phyloP scores from a whole-genome alignment of 106 monocot species.

The Triglochin maritima region DNA sequence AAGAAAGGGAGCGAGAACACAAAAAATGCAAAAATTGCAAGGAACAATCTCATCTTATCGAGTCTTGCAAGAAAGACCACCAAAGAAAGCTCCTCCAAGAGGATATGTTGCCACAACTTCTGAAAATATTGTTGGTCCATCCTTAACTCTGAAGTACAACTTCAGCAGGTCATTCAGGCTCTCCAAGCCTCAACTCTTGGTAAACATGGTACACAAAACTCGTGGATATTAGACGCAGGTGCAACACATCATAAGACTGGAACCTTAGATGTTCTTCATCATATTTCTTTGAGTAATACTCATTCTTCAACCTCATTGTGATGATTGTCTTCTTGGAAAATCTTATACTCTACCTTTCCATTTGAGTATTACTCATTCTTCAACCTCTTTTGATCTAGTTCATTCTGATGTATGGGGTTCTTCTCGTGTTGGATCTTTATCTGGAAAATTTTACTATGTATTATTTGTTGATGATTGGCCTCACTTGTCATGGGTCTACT shows the following conservation, averaged over 20 bases:
- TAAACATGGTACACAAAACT: no score
- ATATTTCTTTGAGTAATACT: not conserved
- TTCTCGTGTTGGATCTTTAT: not conserved
- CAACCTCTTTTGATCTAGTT: constrained; percentile 1
- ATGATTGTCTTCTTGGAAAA: constrained; percentile 4
- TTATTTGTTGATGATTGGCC: not conserved
- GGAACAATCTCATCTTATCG: constrained; percentile 9
- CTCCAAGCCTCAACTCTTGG: no score
- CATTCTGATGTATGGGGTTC: constrained; percentile 8
- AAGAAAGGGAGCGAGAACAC: not conserved
- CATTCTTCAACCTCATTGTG: constrained; percentile 5
- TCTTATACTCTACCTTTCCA: constrained; percentile 3
- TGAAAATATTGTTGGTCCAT: not conserved
- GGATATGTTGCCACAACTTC: not conserved
- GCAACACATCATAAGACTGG: no score
- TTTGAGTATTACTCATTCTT: not conserved
- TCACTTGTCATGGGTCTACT: constrained; percentile 1
- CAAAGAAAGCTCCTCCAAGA: not conserved
- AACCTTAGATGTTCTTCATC: no score
- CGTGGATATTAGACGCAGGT: no score
- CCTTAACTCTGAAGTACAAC: no score
- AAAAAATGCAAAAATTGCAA: constrained; percentile 8
- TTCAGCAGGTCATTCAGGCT: no score
- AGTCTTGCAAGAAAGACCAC: constrained; percentile 5
- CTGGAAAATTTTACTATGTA: constrained; percentile 2